A percentile compares a stretch with the other conserved stretches of the same genome.
Evolutionary conservation across 2,329 filamentous ascomycete species (phyloP).

Genomic region (Pestalotiopsis sp.): DNA sequence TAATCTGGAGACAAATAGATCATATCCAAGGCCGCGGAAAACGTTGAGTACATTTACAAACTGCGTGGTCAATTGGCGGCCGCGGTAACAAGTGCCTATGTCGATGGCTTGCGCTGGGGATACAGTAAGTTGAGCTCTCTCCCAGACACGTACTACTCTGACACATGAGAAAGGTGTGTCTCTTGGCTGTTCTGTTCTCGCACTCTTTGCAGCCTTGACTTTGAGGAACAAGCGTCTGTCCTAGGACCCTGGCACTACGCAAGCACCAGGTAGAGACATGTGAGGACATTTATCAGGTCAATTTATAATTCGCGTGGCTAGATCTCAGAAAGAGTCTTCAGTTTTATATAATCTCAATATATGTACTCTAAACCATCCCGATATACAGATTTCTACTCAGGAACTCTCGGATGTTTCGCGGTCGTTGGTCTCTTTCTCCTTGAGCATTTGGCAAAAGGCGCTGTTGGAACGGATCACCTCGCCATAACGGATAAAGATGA

Average conservation of each 20-base stretch:
- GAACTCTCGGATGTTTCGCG: neutral
- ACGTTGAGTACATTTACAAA: constrained; percentile 8
- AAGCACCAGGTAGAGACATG: neutral
- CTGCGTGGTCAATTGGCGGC: neutral
- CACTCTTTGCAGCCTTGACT: neutral
- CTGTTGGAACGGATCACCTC: constrained; percentile 3
- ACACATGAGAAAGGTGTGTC: neutral
- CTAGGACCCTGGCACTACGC: neutral
- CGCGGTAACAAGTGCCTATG: constrained; percentile 5
- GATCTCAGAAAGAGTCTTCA: neutral
- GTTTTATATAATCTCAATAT: neutral
- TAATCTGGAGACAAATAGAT: neutral
- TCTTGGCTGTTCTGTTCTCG: constrained; percentile 1
- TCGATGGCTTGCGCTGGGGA: constrained; percentile 8
- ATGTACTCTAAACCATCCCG: neutral
- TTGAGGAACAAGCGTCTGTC: neutral
- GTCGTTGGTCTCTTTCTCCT: neutral
- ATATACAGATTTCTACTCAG: neutral
- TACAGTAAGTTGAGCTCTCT: neutral
- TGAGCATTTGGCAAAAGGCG: constrained; percentile 5
- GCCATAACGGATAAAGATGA: constrained; percentile 20
- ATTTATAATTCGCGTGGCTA: neutral
- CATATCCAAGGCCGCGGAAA: constrained; percentile 6
- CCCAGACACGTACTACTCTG: neutral
- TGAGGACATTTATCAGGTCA: neutral